Base-by-base conservation (phyloP, 306 rosid species). In the Castanospermum australe region DNA sequence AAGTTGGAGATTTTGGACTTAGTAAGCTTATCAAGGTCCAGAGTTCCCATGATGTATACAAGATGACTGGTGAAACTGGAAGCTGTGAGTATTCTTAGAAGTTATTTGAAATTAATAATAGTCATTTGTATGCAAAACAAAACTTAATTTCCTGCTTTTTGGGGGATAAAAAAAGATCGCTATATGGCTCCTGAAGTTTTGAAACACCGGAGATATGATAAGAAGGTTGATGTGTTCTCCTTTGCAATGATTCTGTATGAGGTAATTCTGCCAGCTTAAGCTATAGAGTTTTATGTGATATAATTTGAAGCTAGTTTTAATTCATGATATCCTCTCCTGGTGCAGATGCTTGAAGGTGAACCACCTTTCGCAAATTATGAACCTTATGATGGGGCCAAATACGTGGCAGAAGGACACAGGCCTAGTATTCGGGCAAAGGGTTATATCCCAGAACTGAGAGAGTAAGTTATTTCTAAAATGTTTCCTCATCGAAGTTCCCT, bases 171-270 rank as follows among this genome's bases (percentile, higher is more conserved):
- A 52, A 82, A 76, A 93, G 98, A 93, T 76, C 98, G 97, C 64
- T 93, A 93, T 80, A 93, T 93, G 97, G 98, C 98, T 82, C 98
- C 98, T 13, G 98, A 94, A 89, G 98, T 94, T 82, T 87, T 94
- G 70, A 94, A 84, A 88, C 98, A 94, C 84, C 81, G 93, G 80
- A 88, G 79, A 83, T 94, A 94, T 61, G 98, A 94, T 73, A 94
- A 92, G 86, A 93, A 94, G 89, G 97, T 94, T 57, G 98, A 94
- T 67, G 98, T 94, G 65, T 94, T 94, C 91, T 94, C 98, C 36
- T 92, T 94, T 33, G 98, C 94, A 21, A 92, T 94, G 98, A 94
- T 94, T 82, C 80, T 94, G 52, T 94, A 90, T 42, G 98, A 94
- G 98, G 98, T 94, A 92, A 86, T 79, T 63, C 66, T 76, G 39